phyloP scores from a whole-genome alignment of 2,329 filamentous ascomycete species.

The Aspergillus fumigatus region DNA sequence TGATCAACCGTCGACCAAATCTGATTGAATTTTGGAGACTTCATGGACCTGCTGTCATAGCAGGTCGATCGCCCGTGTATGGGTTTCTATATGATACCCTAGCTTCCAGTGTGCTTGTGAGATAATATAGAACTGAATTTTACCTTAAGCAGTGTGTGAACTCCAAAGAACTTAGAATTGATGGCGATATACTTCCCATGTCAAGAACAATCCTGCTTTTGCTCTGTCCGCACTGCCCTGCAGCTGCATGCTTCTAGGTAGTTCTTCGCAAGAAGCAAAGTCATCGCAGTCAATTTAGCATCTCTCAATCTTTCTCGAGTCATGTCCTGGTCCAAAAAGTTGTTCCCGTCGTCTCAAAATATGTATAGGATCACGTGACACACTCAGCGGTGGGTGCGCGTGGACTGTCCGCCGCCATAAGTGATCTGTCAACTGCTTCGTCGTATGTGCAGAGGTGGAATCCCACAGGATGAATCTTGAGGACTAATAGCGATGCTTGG shows the following conservation, averaged over 20 bases:
- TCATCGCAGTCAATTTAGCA: background rate
- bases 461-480: background rate
- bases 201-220: background rate
- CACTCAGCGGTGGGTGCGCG: background rate
- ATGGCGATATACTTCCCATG: background rate
- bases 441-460: background rate
- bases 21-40: conserved; percentile 17
- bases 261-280: background rate
- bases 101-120: background rate
- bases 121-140: background rate
- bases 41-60: background rate
- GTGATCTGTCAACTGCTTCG: background rate
- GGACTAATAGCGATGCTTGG: background rate
- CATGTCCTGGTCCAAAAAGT: background rate
- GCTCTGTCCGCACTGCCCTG: background rate
- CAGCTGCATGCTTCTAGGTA: background rate
- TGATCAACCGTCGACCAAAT: conserved; percentile 21
- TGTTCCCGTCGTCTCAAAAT: background rate
- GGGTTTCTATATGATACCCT: background rate
- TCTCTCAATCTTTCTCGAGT: background rate
- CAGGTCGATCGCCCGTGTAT: background rate
- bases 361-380: background rate
- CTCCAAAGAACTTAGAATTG: background rate
- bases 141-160: background rate
- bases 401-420: background rate